phyloP scores from a whole-genome alignment of 129 eudicot genomes.

The Chrysanthemum seticuspe region DNA sequence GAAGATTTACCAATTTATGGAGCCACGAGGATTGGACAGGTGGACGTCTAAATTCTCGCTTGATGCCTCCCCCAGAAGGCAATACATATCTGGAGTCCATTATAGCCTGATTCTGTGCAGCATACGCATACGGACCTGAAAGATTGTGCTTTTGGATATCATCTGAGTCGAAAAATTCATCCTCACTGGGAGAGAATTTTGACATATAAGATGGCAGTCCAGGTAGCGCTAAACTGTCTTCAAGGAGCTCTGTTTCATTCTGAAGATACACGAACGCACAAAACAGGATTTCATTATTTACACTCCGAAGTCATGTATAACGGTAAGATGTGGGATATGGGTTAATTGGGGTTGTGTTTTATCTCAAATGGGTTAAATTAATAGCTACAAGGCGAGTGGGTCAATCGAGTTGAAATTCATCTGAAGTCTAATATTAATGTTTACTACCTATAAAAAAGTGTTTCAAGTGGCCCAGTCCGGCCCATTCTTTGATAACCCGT shows the following conservation, averaged over 20 bases:
- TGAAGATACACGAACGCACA: conserved; percentile 26
- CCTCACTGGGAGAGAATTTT: conserved; percentile 75
- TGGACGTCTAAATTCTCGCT: conserved; percentile 53
- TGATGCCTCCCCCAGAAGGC: conserved; percentile 43
- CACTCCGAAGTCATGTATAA: background rate
- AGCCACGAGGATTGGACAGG: conserved; percentile 63
- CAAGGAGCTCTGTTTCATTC: conserved; percentile 87
- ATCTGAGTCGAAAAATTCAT: conserved; percentile 80
- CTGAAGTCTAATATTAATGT: too few species aligned
- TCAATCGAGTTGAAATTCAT: too few species aligned
- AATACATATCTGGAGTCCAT: conserved; percentile 44
- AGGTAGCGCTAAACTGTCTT: conserved; percentile 75
- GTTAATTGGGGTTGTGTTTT: background rate
- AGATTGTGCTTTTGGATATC: conserved; percentile 49
- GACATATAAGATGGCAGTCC: conserved; percentile 61
- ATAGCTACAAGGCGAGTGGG: too few species aligned
- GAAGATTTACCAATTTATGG: conserved; percentile 59
- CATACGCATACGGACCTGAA: conserved; percentile 21
- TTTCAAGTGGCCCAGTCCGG: too few species aligned
- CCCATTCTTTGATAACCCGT: too few species aligned
- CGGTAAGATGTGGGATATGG: too few species aligned
- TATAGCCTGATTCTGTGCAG: conserved; percentile 45
- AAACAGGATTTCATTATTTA: conserved; percentile 5
- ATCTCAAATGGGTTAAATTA: background rate
- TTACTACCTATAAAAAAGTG: too few species aligned